These are phyloP conservation scores for Saccharomyces jurei DNA, from an alignment of 805 yeast genomes.

Conservation along the genomic window DNA sequence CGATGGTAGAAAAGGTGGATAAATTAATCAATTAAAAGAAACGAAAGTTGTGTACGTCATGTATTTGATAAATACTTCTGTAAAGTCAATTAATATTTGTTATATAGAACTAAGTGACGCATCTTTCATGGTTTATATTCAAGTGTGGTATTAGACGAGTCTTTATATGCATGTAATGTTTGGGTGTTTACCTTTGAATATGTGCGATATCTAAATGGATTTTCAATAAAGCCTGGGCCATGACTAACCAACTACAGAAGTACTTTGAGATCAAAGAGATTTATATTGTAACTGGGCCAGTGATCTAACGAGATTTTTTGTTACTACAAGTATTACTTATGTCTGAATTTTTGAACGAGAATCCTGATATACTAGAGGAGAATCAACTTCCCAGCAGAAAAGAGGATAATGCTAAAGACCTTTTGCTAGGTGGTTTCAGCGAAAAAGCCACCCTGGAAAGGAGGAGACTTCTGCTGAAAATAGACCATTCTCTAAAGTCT, in stretches of 20 bases:
- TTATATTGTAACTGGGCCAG: neutral
- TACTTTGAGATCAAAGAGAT: neutral
- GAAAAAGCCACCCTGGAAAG: conserved; percentile 13
- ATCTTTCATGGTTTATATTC: neutral
- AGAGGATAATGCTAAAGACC: conserved; percentile 20
- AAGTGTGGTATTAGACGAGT: neutral
- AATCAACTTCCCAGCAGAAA: conserved; percentile 68
- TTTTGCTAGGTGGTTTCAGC: conserved; percentile 13
- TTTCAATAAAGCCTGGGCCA: neutral
- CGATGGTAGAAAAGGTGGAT: conserved; percentile 46
- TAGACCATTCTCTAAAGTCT: conserved; percentile 21
- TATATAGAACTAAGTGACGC: neutral
- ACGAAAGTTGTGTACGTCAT: neutral
- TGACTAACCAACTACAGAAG: neutral
- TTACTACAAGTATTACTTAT: conserved; percentile 26
- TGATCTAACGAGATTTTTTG: neutral
- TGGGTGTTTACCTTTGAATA: neutral
- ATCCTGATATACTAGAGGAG: conserved; percentile 75
- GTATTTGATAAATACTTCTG: neutral
- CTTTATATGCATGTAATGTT: neutral
- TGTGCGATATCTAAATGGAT: neutral
- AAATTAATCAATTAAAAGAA: conserved; percentile 1
- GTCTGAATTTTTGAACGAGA: conserved; percentile 85
- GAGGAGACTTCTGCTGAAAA: conserved; percentile 20
- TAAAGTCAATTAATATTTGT: neutral